Evolutionary conservation across 306 rosid genomes (phyloP), one percentile per base, ranked within the genome.

Genomic region (Arachis stenosperma): DNA sequence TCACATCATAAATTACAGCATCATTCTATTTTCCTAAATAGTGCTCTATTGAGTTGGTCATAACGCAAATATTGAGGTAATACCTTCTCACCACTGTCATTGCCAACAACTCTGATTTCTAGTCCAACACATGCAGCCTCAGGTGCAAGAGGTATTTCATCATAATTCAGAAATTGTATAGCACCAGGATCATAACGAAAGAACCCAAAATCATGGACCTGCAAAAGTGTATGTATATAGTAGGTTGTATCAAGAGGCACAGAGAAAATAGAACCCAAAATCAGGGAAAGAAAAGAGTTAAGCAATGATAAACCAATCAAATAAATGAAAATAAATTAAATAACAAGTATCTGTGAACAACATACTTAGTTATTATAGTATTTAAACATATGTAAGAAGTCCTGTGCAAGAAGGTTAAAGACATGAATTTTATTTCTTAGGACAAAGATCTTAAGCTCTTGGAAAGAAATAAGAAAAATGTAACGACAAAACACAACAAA

Each of bases 51-150:
- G 30, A 40, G 46, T 61, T 46, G 73, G 73, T 72, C 78, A 77
- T 22, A 22, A 22, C 37, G 37, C 37, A 33, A 70, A 58, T 51
- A 39, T 42, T 22, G 70, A 59, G 75, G 55, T 36, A 59, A 71
- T 91, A 93, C 98, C 98, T 93, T 93, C 82, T 93, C 98, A 29
- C 97, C 98, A 76, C 98, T 93, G 75, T 93, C 98, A 81, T 93
- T 93, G 61, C 98, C 97, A 69, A 93, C 97, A 77, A 93, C 98
- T 79, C 98, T 88, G 72, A 93, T 93, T 82, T 93, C 97, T 60
- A 93, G 87, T 72, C 98, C 98, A 82, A 93, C 96, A 69, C 82
- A 86, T 63, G 98, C 97, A 81, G 80, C 91, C 78, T 91, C 98
- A 3, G 97, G 97, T 54, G 92, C 81, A 73, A 93, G 94, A 65